phyloP scores from a whole-genome alignment of 768 basidiomycete genomes.

The Clavaria fumosa region DNA sequence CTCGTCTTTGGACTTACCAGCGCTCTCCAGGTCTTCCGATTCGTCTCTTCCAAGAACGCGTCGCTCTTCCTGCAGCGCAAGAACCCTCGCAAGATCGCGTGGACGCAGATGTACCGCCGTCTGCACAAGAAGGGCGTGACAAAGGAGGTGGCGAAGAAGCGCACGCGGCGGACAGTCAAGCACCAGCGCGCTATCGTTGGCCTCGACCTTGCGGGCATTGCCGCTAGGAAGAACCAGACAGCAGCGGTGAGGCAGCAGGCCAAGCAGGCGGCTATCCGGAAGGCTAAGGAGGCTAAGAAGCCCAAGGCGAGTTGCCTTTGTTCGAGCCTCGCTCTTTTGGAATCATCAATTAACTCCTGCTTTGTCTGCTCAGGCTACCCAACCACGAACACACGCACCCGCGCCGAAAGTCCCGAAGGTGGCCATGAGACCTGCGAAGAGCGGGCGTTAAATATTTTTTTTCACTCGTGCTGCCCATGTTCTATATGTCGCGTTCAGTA shows the following conservation, averaged over 20 bases:
- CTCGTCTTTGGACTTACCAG: not conserved
- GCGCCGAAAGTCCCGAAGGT: constrained; percentile 89
- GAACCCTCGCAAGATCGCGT: constrained; percentile 99
- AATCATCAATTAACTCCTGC: no score
- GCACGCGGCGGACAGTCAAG: constrained; percentile 92
- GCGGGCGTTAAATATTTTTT: constrained; percentile 34
- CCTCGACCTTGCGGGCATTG: constrained; percentile 83
- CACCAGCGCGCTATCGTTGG: constrained; percentile 97
- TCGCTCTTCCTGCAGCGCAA: constrained; percentile 98
- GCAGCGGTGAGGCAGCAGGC: constrained; percentile 68
- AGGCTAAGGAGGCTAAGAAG: constrained; percentile 96
- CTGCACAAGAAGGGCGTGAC: constrained; percentile 99
- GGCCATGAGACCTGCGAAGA: constrained; percentile 87
- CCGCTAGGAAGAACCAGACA: constrained; percentile 87
- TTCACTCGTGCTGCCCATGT: not conserved
- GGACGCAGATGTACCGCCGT: constrained; percentile 87
- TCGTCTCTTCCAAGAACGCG: constrained; percentile 80
- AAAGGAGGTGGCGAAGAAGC: constrained; percentile 98
- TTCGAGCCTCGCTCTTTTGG: no score
- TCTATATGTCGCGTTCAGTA: not conserved
- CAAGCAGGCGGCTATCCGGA: constrained; percentile 73
- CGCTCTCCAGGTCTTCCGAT: constrained; percentile 73
- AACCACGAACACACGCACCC: constrained; percentile 33
- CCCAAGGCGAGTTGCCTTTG: constrained; percentile 55
- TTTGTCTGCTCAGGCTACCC: no score